phyloP scores from a whole-genome alignment of 2,329 filamentous ascomycete genomes.

The Fusarium buharicum region DNA sequence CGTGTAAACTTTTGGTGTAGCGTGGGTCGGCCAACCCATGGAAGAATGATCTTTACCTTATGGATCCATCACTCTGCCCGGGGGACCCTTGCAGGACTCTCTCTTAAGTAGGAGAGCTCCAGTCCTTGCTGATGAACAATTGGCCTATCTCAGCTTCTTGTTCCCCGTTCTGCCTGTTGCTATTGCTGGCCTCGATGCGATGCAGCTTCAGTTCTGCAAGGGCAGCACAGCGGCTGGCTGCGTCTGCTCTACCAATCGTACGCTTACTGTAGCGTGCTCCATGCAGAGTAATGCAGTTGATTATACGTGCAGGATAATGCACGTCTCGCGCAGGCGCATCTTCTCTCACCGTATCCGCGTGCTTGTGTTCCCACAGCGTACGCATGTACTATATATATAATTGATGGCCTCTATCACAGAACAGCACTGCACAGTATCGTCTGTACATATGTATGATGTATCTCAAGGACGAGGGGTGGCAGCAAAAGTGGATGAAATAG shows the following conservation, averaged over 20 bases:
- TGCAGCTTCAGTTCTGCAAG: conserved; percentile 37
- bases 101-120: conserved; percentile 12
- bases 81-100: conserved; percentile 22
- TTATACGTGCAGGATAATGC: conserved; percentile 31
- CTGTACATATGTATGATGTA: no score
- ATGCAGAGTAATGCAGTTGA: conserved; percentile 10
- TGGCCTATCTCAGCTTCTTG: conserved; percentile 4
- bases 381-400: conserved; percentile 4
- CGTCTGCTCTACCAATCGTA: conserved; percentile 42
- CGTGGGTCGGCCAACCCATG: conserved; percentile 13
- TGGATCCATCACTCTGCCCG: conserved; percentile 1
- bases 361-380: conserved; percentile 28
- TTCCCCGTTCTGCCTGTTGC: conserved; percentile 1
- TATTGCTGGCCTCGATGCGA: conserved; percentile 27
- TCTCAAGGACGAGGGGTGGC: conserved; percentile 24
- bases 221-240: conserved; percentile 44
- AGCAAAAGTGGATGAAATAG: conserved; percentile 36
- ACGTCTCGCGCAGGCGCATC: conserved; percentile 22
- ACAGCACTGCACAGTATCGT: not conserved
- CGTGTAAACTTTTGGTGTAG: conserved; percentile 1
- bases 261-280: conserved; percentile 31
- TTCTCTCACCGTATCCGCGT: conserved; percentile 31
- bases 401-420: conserved; percentile 17
- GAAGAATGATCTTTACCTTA: conserved; percentile 9
- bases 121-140: conserved; percentile 17